Conservation (phyloP, 805 yeast species). For the Cyberlindnera xishuangbannaensis region DNA sequence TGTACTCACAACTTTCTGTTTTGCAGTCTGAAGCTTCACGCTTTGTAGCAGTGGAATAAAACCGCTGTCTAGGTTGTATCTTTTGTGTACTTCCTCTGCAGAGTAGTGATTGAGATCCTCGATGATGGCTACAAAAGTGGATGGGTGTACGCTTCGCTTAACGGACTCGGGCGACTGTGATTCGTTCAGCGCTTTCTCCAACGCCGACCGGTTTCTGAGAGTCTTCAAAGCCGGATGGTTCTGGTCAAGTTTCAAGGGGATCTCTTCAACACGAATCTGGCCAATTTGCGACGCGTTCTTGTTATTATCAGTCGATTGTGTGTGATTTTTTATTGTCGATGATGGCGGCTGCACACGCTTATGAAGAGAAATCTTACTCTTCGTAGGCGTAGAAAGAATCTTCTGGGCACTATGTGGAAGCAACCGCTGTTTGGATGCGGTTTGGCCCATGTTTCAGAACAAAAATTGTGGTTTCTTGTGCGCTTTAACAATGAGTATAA, state of each 20-base stretch:
- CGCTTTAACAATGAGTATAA: too few species aligned
- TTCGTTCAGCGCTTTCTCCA: slow-evolving; percentile 11
- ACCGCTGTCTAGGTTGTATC: slow-evolving; percentile 10
- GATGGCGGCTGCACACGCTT: slow-evolving; percentile 4
- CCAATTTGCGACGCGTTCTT: slow-evolving; percentile 16
- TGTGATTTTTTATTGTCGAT: background rate
- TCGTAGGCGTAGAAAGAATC: slow-evolving; percentile 1
- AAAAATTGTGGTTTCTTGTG: too few species aligned
- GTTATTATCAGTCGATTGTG: slow-evolving; percentile 1
- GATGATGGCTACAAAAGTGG: slow-evolving; percentile 16
- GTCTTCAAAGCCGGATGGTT: slow-evolving; percentile 17
- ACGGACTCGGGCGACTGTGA: slow-evolving; percentile 1
- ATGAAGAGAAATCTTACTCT: slow-evolving; percentile 15
- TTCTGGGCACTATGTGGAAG: slow-evolving; percentile 4
- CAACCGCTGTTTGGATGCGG: slow-evolving; percentile 9
- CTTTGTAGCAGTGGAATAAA: slow-evolving; percentile 1
- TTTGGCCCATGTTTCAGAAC: too few species aligned
- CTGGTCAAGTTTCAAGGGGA: slow-evolving; percentile 17
- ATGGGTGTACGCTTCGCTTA: slow-evolving; percentile 12
- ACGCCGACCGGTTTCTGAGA: slow-evolving; percentile 11
- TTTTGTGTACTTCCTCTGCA: slow-evolving; percentile 9
- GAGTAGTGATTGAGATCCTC: slow-evolving; percentile 16
- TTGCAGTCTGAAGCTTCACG: slow-evolving; percentile 7
- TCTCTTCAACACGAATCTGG: slow-evolving; percentile 12
- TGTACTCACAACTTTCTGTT: slow-evolving; percentile 1